Evolutionary conservation across 2,329 filamentous ascomycete genomes (phyloP), one percentile per base, ranked within the genome.

Genomic region (Paecilomyces fulvus): DNA sequence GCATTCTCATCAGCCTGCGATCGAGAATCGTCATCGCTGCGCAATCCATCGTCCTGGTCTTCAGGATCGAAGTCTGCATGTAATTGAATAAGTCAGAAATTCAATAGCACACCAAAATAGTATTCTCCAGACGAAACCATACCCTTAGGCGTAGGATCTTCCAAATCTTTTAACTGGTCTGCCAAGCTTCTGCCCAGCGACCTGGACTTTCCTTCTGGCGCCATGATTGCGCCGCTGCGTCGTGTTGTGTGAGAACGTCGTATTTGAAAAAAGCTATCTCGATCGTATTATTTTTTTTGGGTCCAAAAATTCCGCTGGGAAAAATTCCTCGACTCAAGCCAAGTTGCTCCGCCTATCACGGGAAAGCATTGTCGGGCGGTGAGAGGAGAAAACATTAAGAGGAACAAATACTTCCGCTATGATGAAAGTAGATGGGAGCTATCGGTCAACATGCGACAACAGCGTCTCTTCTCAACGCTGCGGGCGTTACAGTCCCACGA

Each of bases 61-160:
- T 95, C 90, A 0, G 89, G 89, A 68, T 95, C 90, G 67, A 88
- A 86, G 68, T 95, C 90, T 92, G 64, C 12, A n/a, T n/a, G n/a
- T n/a, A 52, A 37, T n/a, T 12, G 30, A 46, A 49, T 49, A 51
- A 55, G 57, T 58, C 30, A 62, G 55, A 48, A 43, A 23, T 55
- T 14, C 3, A 28, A 49, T 52, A 48, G 25, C 46, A 12, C 30
- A 53, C 17, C 14, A 5, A n/a, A 37, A 37, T 43, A 17, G 9
- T 20, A n/a, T 43, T 9, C 6, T 17, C 37, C 9, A n/a, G 9
- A n/a, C 8, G 31, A 49, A 12, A 14, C 14, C 28, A 58, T 73
- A 89, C 87, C 87, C 73, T 83, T 83, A 1, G 77, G 77, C 51
- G 83, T 78, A 49, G 80, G 78, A 63, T 87, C 84, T 55, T 86